Base-by-base conservation (phyloP, 2,329 filamentous ascomycete species). In the Trichoderma harzianum region DNA sequence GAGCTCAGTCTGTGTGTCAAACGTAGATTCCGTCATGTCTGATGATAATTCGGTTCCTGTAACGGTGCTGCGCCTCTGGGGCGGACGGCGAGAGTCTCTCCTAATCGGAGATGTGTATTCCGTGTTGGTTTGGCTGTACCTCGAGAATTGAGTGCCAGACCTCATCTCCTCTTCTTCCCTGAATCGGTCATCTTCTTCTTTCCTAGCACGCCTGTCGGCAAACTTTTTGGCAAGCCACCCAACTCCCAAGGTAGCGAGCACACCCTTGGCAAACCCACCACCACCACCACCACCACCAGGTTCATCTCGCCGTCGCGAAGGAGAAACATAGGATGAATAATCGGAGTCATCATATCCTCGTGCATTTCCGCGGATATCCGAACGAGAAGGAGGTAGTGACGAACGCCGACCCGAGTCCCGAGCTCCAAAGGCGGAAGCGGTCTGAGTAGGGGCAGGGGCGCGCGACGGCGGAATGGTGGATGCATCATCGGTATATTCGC, bases 91-190 rank as follows among this genome's bases (percentile, higher is more conserved):
- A 18, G 77, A 76, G 34, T 76, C 73, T 51, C 75, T 82, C 62
- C 86, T 82, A 0, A 83, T 79, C 2, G 88, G 86, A 18, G 85
- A 85, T 3, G 84, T 83, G 72, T 87, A 84, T 30, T 91, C 91
- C 78, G 94, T 92, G 34, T 89, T 92, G 3, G 94, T 92, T 32
- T 89, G 92, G 3, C 92, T 93, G 73, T 89, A 93, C 75, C 86
- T 86, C 26, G 90, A 88, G n/a, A 87, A 85, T 36, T 86, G 86
- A 43, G 87, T 88, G 6, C 92, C 87, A 26, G 89, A 87, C 68
- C 89, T 86, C 74, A 82, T 76, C 2, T 90, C 85, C 70, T 91
- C 88, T 79, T 89, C 79, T 6, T 85, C 82, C 39, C 78, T 78
- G 5, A 82, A 47, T 51, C 86, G 82, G 34, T 85, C 85, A 61